Percentiles rank a stretch among this genome's conserved stretches.
Conservation (phyloP, 306 rosid species). For the Delonix regia region DNA sequence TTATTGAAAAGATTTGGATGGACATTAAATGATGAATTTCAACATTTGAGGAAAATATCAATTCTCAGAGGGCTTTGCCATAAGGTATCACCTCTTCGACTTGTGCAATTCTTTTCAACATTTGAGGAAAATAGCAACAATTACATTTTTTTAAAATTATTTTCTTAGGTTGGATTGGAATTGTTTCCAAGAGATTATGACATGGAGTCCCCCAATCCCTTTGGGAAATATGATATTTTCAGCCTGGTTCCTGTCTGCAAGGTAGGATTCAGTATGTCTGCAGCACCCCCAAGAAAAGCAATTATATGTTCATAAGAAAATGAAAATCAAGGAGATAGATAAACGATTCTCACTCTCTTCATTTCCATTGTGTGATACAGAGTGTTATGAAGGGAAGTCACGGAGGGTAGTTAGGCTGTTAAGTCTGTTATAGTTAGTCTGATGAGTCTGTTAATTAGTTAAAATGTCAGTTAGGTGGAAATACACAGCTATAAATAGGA, state of each 20-base stretch:
- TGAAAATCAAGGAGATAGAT: too few species aligned
- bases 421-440: too few species aligned
- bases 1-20: slow-evolving; percentile 72
- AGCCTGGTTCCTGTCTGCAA: slow-evolving; percentile 90
- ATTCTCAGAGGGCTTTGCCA: slow-evolving; percentile 87
- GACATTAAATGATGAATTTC: slow-evolving; percentile 70
- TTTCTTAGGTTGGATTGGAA: slow-evolving; percentile 80
- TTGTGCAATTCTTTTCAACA: neutral
- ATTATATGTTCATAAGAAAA: slow-evolving; percentile 7
- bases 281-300: neutral
- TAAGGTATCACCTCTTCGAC: slow-evolving; percentile 51
- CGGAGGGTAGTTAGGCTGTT: too few species aligned
- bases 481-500: too few species aligned
- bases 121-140: too few species aligned
- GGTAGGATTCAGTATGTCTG: slow-evolving; percentile 46
- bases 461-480: too few species aligned
- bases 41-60: slow-evolving; percentile 71
- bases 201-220: slow-evolving; percentile 69
- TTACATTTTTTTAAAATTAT: too few species aligned
- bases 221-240: slow-evolving; percentile 66
- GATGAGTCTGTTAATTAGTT: too few species aligned
- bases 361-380: too few species aligned
- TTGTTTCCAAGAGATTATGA: slow-evolving; percentile 81
- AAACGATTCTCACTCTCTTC: too few species aligned
- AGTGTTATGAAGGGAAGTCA: too few species aligned